Evolutionary conservation across 768 basidiomycete genomes (phyloP).

Genomic region (Krasilnikovozyma curviuscula): DNA sequence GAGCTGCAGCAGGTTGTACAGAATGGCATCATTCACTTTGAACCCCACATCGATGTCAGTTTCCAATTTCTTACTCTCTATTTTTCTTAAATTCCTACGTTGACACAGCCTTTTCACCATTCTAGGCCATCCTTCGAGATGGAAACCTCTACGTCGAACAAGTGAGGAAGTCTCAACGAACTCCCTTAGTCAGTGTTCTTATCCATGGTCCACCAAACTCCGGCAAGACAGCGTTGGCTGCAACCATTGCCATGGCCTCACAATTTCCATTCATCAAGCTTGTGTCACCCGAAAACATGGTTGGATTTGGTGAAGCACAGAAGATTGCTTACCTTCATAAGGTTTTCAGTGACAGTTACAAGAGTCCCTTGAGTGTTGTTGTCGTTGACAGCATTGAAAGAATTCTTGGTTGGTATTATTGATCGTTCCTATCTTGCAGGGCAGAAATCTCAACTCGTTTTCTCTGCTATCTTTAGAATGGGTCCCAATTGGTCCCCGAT

Average conservation of each 20-base stretch:
- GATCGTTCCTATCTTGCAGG: not conserved
- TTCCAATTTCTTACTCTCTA: not conserved
- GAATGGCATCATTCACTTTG: conserved; percentile 88
- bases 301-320: conserved; percentile 78
- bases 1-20: conserved; percentile 82
- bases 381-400: conserved; percentile 91
- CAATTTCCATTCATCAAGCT: conserved; percentile 95
- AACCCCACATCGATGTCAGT: conserved; percentile 52
- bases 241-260: conserved; percentile 82
- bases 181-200: conserved; percentile 75
- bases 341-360: conserved; percentile 85
- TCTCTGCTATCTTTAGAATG: conserved; percentile 42
- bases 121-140: conserved; percentile 62
- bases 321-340: conserved; percentile 83
- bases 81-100: not conserved
- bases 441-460: not conserved
- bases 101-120: not conserved
- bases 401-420: conserved; percentile 48
- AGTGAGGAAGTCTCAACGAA: conserved; percentile 70
- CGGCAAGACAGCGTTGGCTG: conserved; percentile 87
- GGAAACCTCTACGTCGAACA: conserved; percentile 83
- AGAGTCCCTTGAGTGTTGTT: conserved; percentile 87
- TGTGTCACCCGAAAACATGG: conserved; percentile 88
- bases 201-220: conserved; percentile 71
- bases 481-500: conserved; percentile 90